Evolutionary conservation across 2,329 filamentous ascomycete genomes (phyloP).

Genomic region (Tothia fuscella): DNA sequence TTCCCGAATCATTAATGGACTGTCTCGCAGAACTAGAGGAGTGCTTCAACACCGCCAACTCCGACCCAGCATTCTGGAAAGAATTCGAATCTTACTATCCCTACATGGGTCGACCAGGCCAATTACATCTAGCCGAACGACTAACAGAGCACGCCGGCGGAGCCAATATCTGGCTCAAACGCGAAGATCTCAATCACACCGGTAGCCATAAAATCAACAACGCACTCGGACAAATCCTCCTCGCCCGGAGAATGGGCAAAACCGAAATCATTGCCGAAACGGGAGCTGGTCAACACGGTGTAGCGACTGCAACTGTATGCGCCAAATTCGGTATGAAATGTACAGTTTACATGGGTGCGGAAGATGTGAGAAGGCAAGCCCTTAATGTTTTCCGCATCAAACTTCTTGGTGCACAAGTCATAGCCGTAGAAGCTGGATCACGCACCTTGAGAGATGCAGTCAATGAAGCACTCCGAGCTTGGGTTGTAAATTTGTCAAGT

Average conservation of each 20-base stretch:
- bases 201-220: constrained; percentile 99
- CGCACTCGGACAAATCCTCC: constrained; percentile 79
- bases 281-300: constrained; percentile 93
- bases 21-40: constrained; percentile 81
- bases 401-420: constrained; percentile 80
- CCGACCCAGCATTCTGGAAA: constrained; percentile 90
- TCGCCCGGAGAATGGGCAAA: constrained; percentile 80
- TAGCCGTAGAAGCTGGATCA: constrained; percentile 85
- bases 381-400: constrained; percentile 99
- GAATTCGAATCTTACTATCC: constrained; percentile 93
- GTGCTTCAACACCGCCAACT: constrained; percentile 76
- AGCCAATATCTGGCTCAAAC: constrained; percentile 94
- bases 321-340: constrained; percentile 98
- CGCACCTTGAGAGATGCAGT: constrained; percentile 55
- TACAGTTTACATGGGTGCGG: constrained; percentile 95
- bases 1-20: constrained; percentile 96
- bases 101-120: constrained; percentile 92
- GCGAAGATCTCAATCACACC: constrained; percentile 95
- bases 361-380: constrained; percentile 91
- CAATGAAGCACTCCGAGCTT: constrained; percentile 88
- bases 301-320: constrained; percentile 92
- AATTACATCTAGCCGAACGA: constrained; percentile 77
- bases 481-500: constrained; percentile 84
- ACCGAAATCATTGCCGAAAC: constrained; percentile 97
- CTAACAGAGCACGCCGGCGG: constrained; percentile 82